Evolutionary conservation across 768 basidiomycete genomes (phyloP), one percentile per base, ranked within the genome.

Genomic region (Botryobasidium botryosum): DNA sequence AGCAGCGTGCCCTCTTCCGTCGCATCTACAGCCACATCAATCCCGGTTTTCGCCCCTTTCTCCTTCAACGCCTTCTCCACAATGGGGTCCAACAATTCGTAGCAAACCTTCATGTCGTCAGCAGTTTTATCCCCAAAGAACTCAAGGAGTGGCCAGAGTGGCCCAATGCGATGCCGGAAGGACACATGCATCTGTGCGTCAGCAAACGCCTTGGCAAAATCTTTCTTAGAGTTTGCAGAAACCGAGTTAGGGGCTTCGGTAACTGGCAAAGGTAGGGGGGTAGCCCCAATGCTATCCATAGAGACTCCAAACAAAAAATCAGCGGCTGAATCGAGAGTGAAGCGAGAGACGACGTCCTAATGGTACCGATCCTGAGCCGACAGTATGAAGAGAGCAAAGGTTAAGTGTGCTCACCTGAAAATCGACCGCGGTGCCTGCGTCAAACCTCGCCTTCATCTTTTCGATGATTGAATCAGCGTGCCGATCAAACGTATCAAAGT

Each of bases 241-340:
- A n/a, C n/a, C n/a, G n/a, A n/a, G n/a, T n/a, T n/a, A n/a, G n/a
- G n/a, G n/a, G n/a, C n/a, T n/a, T n/a, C n/a, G n/a, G n/a, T n/a
- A n/a, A n/a, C n/a, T n/a, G n/a, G n/a, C n/a, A n/a, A n/a, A n/a
- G n/a, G n/a, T n/a, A n/a, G n/a, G n/a, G n/a, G n/a, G n/a, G n/a
- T n/a, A 25, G 17, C 63, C 65, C 0, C 62, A 7, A 79, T 68
- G 46, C 64, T 68, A 46, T 76, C 58, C 2, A 77, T 70, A 51
- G 70, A 70, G 41, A 61, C 61, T 2, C 76, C 76, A 44, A 79
- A 77, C 27, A 80, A 65, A 53, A 77, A 77, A 44, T 77, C 74
- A 0, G 74, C 71, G 2, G 75, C 75, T 2, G 73, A 67, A 59
- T 80, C 78, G 21, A 79, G 67, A 0, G 77, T 77, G 54, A 77